Evolutionary conservation across 23 red algal species (phyloP).

Genomic region (Pyropia yezoensis): DNA sequence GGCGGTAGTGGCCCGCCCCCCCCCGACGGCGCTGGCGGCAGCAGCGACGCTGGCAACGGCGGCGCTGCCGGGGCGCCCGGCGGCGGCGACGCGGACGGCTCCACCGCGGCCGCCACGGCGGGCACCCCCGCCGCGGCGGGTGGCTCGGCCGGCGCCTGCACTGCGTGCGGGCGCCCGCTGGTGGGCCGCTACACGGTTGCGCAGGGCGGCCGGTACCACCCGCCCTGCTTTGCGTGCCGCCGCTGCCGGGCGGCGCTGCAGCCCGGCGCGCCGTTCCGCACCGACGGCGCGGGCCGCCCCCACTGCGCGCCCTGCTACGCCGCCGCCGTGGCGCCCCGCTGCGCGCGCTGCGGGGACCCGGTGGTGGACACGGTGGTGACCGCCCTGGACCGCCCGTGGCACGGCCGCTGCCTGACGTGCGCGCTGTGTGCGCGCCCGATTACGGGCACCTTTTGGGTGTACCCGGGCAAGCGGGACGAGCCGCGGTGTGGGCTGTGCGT

Average conservation of each 20-base stretch:
- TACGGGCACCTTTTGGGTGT: conserved; percentile 77
- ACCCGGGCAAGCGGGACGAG: conserved; percentile 62
- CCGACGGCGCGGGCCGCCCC: conserved; percentile 44
- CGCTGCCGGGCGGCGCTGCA: conserved; percentile 33
- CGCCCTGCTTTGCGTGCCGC: conserved; percentile 61
- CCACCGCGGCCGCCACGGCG: not conserved
- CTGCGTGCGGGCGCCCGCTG: conserved; percentile 35
- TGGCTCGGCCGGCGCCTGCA: conserved; percentile 23
- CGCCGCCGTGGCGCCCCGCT: conserved; percentile 56
- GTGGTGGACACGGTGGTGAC: conserved; percentile 78
- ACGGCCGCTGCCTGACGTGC: conserved; percentile 71
- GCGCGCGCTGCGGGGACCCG: conserved; percentile 74
- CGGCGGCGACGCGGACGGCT: not conserved
- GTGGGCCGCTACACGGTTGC: conserved; percentile 27
- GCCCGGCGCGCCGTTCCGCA: conserved; percentile 16
- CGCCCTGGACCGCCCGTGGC: conserved; percentile 85
- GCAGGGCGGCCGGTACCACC: conserved; percentile 52
- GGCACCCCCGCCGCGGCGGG: conserved; percentile 1
- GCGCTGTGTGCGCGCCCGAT: conserved; percentile 64
- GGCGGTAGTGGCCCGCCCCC: not conserved
- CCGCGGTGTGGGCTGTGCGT: conserved; percentile 82
- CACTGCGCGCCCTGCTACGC: conserved; percentile 82
- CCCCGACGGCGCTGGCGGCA: not conserved
- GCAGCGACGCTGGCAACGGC: not conserved
- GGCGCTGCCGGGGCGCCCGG: not conserved